A percentile compares a stretch with the other conserved stretches of the same genome.
phyloP scores from a whole-genome alignment of 164 flowering plant species.

The Paratinospora sagittata region DNA sequence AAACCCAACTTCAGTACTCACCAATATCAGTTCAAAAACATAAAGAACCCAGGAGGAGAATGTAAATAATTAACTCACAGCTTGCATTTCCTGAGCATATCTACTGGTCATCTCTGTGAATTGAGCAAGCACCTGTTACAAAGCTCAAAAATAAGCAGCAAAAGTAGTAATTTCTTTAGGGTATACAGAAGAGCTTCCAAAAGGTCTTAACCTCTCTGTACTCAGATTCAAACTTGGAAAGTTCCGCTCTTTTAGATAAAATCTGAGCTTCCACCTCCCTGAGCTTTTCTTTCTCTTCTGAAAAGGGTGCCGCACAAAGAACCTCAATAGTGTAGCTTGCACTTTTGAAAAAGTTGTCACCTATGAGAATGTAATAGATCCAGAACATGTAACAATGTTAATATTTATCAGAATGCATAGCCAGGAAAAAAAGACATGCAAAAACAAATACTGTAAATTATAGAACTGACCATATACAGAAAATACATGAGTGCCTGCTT shows the following conservation, averaged over 20 bases:
- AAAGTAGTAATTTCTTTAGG: not conserved
- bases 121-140: slow-evolving; percentile 77
- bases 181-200: not conserved
- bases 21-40: not conserved
- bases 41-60: not conserved
- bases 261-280: slow-evolving; percentile 79
- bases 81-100: slow-evolving; percentile 90
- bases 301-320: slow-evolving; percentile 67
- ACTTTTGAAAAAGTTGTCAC: slow-evolving; percentile 94
- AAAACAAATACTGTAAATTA: not conserved
- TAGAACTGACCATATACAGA: slow-evolving; percentile 84
- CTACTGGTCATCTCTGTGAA: slow-evolving; percentile 93
- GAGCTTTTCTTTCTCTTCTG: slow-evolving; percentile 68
- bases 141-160: not conserved
- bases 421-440: not conserved
- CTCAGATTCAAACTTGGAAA: slow-evolving; percentile 84
- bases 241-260: slow-evolving; percentile 73
- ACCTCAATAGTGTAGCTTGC: slow-evolving; percentile 84
- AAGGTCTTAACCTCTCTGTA: slow-evolving; percentile 66
- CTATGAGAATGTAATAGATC: slow-evolving; percentile 27
- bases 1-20: not conserved
- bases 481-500: slow-evolving; percentile 91
- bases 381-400: not conserved
- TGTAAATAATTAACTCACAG: slow-evolving; percentile 40
- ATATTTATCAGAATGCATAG: slow-evolving; percentile 4